phyloP scores from a whole-genome alignment of 2,329 filamentous ascomycete genomes.

The Didymella glomerata region DNA sequence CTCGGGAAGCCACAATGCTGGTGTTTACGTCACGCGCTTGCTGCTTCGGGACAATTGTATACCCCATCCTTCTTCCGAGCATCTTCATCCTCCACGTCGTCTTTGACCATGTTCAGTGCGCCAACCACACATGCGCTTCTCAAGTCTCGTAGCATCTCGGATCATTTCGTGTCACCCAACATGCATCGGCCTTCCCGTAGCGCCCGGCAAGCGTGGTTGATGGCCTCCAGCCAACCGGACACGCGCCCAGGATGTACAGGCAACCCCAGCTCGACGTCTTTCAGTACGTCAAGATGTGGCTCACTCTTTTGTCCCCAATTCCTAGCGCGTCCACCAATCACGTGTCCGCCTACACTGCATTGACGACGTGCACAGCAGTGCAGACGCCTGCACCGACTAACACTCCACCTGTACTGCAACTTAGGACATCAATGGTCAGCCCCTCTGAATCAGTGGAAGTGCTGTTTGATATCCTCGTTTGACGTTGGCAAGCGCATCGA shows the following conservation, averaged over 20 bases:
- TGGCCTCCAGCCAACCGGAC: not conserved
- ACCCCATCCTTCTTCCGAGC: conserved; percentile 4
- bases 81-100: conserved; percentile 3
- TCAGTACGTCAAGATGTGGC: not conserved
- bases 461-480: not conserved
- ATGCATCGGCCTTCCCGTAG: not conserved
- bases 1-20: conserved; percentile 8
- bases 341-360: not conserved
- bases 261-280: not conserved
- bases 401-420: not conserved
- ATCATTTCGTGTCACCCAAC: not conserved
- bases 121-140: not conserved
- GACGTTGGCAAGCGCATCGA: conserved; percentile 7
- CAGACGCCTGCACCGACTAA: not conserved
- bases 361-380: not conserved
- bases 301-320: not conserved
- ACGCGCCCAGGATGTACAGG: not conserved
- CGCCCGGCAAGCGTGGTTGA: not conserved
- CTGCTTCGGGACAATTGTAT: conserved; percentile 11
- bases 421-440: not conserved
- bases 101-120: not conserved
- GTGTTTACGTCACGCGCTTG: conserved; percentile 21
- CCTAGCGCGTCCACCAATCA: not conserved
- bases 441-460: not conserved
- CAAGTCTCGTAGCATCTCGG: not conserved